Conservation (phyloP, 257 asterid species). For the Solanum rostratum region DNA sequence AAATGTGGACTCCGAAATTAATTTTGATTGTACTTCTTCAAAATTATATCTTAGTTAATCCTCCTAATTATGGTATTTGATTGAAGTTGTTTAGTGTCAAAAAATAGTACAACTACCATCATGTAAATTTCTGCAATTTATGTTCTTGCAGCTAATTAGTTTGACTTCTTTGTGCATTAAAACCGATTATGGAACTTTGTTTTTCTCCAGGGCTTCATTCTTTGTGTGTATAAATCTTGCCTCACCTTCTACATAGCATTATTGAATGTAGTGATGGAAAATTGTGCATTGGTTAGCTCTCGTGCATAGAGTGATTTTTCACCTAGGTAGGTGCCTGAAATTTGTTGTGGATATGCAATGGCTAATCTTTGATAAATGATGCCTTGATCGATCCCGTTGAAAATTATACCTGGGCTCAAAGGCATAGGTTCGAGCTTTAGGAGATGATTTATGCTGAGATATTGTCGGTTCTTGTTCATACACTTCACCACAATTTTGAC, state of each 20-base stretch:
- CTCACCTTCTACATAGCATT: neutral
- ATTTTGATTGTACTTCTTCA: conserved; percentile 12
- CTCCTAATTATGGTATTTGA: neutral
- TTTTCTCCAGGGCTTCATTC: neutral
- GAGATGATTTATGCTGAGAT: neutral
- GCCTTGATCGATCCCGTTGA: neutral
- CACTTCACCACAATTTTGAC: neutral
- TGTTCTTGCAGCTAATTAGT: neutral
- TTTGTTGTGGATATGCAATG: neutral
- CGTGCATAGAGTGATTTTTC: neutral
- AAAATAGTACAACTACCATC: neutral
- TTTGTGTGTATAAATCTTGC: neutral
- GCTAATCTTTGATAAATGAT: neutral
- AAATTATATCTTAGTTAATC: neutral
- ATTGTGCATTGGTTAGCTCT: neutral
- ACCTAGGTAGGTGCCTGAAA: neutral
- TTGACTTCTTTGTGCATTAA: neutral
- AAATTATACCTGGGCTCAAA: neutral
- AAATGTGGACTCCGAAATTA: conserved; percentile 16
- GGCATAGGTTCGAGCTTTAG: neutral
- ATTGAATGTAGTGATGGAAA: neutral
- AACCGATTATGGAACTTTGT: neutral
- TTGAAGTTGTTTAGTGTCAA: neutral
- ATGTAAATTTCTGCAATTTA: neutral
- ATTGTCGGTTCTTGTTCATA: neutral